phyloP scores from a whole-genome alignment of 192 early-diverging fungal genomes.

The Mortierella hygrophila region DNA sequence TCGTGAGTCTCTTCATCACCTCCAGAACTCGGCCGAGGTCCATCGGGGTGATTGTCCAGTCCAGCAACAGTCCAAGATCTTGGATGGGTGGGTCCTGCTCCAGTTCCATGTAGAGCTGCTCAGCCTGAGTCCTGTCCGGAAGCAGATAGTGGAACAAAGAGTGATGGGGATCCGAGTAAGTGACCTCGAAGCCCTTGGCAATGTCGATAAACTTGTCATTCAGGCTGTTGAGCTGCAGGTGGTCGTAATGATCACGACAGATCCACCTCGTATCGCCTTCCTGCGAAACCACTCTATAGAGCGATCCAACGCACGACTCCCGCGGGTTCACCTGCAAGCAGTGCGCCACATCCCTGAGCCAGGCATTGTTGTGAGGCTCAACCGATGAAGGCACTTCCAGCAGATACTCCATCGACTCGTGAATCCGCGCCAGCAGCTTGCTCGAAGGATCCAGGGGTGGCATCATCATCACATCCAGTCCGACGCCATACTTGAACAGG shows the following conservation, averaged over 20 bases:
- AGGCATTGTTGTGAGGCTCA: neutral
- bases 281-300: constrained; percentile 11
- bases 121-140: constrained; percentile 4
- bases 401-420: constrained; percentile 23
- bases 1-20: neutral
- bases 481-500: constrained; percentile 31
- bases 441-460: constrained; percentile 2
- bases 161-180: constrained; percentile 3
- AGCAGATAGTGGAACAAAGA: constrained; percentile 11
- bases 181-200: neutral
- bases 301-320: constrained; percentile 6
- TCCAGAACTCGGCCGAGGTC: constrained; percentile 13
- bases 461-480: constrained; percentile 8
- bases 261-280: constrained; percentile 18
- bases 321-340: neutral
- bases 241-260: constrained; percentile 18
- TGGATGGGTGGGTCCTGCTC: constrained; percentile 15
- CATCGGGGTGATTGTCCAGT: constrained; percentile 13
- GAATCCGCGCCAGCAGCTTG: constrained; percentile 5
- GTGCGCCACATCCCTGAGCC: neutral
- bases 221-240: neutral
- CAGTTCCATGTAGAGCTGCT: constrained; percentile 6
- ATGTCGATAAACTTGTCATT: constrained; percentile 1
- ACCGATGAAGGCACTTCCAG: neutral
- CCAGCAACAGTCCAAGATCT: constrained; percentile 23